Evolutionary conservation across 768 basidiomycete genomes (phyloP), one percentile per base, ranked within the genome.

Genomic region (Rhodocollybia butyracea): DNA sequence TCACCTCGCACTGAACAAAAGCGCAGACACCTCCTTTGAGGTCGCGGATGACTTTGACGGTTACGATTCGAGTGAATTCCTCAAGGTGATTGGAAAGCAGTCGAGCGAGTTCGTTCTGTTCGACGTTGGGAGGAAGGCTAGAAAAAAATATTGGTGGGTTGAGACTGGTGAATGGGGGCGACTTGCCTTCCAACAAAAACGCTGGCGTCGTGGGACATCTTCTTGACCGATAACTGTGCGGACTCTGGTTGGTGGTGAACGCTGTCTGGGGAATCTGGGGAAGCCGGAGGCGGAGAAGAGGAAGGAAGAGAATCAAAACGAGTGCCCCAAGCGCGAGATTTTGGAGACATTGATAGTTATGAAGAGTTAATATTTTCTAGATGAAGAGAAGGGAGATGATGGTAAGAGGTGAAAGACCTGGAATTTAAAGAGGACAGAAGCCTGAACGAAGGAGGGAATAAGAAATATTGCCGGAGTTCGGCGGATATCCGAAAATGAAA

Each of bases 181-280:
- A 61, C 66, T 4, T 63, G 89, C 90, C 89, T 91, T 68, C 91
- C 91, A 57, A 92, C 85, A 68, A 93, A 93, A 62, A 93, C 79
- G 63, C 88, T 91, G 38, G 89, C 84, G 60, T 91, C 86, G 66
- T 90, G 87, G 54, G 82, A 78, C 64, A 80, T 74, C 63, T 76
- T 82, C 42, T 84, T 64, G 43, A 55, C 54, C 32, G 54, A 51
- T 30, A 62, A 46, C 55, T 69, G 67, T 24, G 62, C 56, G 46
- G 56, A 58, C 60, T 60, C 50, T 40, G 60, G 67, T 39, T 58
- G 51, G 34, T 57, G 55, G 56, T 56, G 32, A 53, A 60, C 38
- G 22, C 54, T 34, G 56, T 58, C 30, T 31, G 59, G 57, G 22
- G 57, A 40, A 22, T 50, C 36, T 65, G 69, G 60, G 53, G 71